These are phyloP conservation scores for Erysiphe pulchra DNA, from an alignment of 2,329 filamentous ascomycete genomes.

Conservation along the genomic window DNA sequence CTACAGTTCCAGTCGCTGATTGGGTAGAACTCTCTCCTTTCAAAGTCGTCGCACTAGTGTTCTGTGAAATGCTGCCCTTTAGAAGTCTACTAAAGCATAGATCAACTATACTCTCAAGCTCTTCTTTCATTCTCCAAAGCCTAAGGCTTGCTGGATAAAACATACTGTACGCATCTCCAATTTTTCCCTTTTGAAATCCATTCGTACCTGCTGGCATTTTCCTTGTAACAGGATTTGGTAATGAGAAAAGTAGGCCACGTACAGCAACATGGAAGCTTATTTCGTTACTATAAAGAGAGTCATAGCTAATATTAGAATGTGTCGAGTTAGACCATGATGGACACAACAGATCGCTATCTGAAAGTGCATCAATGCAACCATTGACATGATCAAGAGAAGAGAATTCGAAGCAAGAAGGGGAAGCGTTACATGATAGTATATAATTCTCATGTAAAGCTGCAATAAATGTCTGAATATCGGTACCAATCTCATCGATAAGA, in stretches of 20 bases:
- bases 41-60: not conserved
- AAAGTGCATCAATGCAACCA: slow-evolving; percentile 66
- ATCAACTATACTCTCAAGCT: slow-evolving; percentile 49
- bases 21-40: not conserved
- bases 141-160: slow-evolving; percentile 72
- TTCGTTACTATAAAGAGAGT: slow-evolving; percentile 71
- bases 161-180: slow-evolving; percentile 55
- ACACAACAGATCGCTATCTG: slow-evolving; percentile 65
- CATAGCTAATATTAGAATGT: slow-evolving; percentile 28
- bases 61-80: slow-evolving; percentile 19
- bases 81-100: slow-evolving; percentile 37
- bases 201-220: slow-evolving; percentile 16
- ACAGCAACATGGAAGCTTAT: slow-evolving; percentile 83
- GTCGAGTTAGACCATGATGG: slow-evolving; percentile 40
- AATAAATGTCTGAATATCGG: slow-evolving; percentile 73
- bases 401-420: slow-evolving; percentile 21
- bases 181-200: slow-evolving; percentile 13
- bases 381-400: slow-evolving; percentile 55
- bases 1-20: not conserved
- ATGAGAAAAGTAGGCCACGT: slow-evolving; percentile 57
- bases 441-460: slow-evolving; percentile 90
- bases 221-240: slow-evolving; percentile 70
- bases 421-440: slow-evolving; percentile 48
- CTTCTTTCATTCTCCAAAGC: slow-evolving; percentile 62
- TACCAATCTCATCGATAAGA: slow-evolving; percentile 80